A percentile compares a stretch with the other conserved stretches of the same genome.
These are phyloP conservation scores for Suillus discolor DNA, from an alignment of 768 basidiomycete species.

Conservation along the genomic window DNA sequence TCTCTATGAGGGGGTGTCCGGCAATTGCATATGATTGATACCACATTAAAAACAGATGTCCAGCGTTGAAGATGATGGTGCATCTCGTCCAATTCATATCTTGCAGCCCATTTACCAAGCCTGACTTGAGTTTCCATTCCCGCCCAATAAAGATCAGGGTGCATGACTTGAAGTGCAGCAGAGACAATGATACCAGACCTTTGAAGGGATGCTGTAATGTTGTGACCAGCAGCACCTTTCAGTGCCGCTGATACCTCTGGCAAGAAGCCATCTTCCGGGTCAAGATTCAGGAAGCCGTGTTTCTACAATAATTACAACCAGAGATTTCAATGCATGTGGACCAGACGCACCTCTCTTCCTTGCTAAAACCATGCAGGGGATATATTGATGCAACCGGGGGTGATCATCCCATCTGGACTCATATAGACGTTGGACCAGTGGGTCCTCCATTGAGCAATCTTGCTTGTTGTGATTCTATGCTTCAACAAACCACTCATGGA, in stretches of 20 bases:
- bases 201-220: neutral
- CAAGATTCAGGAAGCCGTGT: neutral
- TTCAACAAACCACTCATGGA: neutral
- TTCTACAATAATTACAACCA: neutral
- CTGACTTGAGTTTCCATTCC: neutral
- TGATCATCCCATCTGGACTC: neutral
- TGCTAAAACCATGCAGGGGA: slow-evolving; percentile 1
- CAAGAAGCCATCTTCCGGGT: neutral
- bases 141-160: neutral
- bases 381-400: neutral
- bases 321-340: neutral
- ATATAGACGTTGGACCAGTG: neutral
- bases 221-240: neutral
- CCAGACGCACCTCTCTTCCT: neutral
- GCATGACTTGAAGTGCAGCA: neutral
- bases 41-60: neutral
- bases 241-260: neutral
- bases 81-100: neutral
- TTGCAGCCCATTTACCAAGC: neutral
- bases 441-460: neutral
- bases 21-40: neutral
- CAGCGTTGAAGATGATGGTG: neutral
- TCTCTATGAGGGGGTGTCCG: neutral
- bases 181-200: neutral
- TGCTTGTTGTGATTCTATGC: neutral